Evolutionary conservation across 257 asterid genomes (phyloP).

Genomic region (Primulina huaijiensis): DNA sequence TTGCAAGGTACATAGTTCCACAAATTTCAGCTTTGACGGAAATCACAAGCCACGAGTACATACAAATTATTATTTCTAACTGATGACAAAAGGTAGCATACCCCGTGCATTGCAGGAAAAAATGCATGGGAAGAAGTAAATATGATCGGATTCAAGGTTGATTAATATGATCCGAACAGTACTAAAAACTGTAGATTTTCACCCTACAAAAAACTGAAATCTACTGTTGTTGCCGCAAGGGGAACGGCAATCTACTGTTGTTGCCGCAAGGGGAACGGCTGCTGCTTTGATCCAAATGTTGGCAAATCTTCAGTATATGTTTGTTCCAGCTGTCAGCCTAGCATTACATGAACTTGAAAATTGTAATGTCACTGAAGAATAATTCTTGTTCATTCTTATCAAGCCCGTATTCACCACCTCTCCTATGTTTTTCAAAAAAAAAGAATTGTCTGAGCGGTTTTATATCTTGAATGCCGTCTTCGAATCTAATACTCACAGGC

Average conservation of each 20-base stretch:
- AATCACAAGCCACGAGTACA: constrained; percentile 3
- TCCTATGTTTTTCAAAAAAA: neutral
- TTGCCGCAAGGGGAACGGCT: constrained; percentile 22
- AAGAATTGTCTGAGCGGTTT: constrained; percentile 18
- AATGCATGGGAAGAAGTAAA: no score
- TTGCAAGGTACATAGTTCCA: neutral
- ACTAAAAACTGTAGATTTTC: constrained; percentile 37
- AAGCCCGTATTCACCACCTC: constrained; percentile 25
- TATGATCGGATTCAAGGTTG: no score
- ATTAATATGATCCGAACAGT: constrained; percentile 19
- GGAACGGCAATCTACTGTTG: constrained; percentile 24
- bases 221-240: constrained; percentile 23
- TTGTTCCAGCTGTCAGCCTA: constrained; percentile 42
- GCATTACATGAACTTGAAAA: constrained; percentile 35
- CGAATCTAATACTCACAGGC: constrained; percentile 23
- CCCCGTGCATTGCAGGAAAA: constrained; percentile 13
- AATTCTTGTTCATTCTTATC: constrained; percentile 21
- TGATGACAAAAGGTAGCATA: constrained; percentile 12
- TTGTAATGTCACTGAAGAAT: constrained; percentile 22
- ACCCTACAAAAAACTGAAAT: constrained; percentile 28
- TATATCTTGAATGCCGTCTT: constrained; percentile 20
- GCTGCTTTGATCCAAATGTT: constrained; percentile 31
- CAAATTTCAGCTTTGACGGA: constrained; percentile 12
- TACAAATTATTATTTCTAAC: neutral
- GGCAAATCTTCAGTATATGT: constrained; percentile 42